Base-by-base conservation (phyloP, 1,139 yeast genomes). In the Yamadazyma dushanensis region DNA sequence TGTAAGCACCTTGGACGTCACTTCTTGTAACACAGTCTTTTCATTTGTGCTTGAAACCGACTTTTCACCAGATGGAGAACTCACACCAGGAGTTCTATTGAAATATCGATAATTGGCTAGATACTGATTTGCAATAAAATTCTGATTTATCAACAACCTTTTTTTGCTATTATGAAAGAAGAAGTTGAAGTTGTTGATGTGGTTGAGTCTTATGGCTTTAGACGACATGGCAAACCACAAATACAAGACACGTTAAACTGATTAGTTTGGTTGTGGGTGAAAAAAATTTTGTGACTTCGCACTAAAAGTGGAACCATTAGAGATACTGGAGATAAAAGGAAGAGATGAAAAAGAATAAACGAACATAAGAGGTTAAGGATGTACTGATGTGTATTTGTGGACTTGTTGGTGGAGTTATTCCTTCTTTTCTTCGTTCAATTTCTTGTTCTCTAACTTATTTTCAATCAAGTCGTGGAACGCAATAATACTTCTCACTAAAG, bases 391-490 rank as follows among this genome's bases (percentile, higher is more conserved):
- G n/a, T n/a, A 5, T 21, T 8, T 5, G 24, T 10, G 21, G 21
- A 19, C 21, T 19, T 7, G 21, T 7, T 19, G 8, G 7, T 7
- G 9, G 9, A 9, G 21, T 19, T 9, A 19, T 19, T 21, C 24
- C 5, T 14, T 15, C 27, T 34, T 50, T 38, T 66, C 70, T 41
- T 80, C 76, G 44, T 66, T 67, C 34, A 60, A 51, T 50, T 74
- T 76, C 53, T 80, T 80, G 59, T 89, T 89, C 51, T 87, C 88
- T 50, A 92, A 82, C 63, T 92, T 92, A 66, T 94, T 94, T 54
- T 92, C 98, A 57, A 94, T 92, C 60, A 94, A 76, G 59, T 94
- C 95, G 63, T 94, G 96, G 75, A 92, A 90, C 11, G 98, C 95
- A 57, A 92, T 86, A 51, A 92, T 92, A 13, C 97, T 87, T 53